Evolutionary conservation across 495 filamentous ascomycete species (phyloP).

Genomic region (Thozetella sp.): DNA sequence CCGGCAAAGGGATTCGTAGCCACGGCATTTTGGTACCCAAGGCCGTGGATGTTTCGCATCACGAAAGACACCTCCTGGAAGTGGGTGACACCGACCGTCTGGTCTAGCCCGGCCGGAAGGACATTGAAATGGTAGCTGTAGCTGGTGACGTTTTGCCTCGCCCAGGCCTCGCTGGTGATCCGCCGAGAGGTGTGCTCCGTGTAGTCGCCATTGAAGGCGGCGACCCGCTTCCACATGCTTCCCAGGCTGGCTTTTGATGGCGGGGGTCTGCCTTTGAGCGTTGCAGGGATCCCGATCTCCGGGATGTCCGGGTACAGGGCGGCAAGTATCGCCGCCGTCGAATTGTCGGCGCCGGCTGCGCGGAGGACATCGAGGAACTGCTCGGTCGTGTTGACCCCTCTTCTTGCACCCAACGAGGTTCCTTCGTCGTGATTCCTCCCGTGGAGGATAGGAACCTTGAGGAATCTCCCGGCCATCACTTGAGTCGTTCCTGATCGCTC

Average conservation of each 20-base stretch:
- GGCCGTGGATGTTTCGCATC: not conserved
- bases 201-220: not conserved
- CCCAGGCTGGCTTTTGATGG: not conserved
- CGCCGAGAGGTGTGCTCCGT: not conserved
- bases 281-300: not conserved
- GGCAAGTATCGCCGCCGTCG: not conserved
- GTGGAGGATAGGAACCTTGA: not conserved
- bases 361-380: not conserved
- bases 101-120: not conserved
- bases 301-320: conserved; percentile 1
- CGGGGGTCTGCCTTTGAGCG: not conserved
- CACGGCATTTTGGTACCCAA: not conserved
- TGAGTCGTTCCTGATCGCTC: conserved; percentile 9
- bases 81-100: not conserved
- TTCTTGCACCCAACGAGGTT: not conserved
- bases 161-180: not conserved
- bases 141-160: not conserved
- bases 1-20: not conserved
- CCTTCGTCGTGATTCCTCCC: not conserved
- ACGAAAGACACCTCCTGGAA: not conserved
- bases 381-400: not conserved
- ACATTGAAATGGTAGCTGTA: not conserved
- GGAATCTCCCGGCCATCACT: not conserved
- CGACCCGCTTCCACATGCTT: not conserved
- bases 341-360: not conserved